Base-by-base conservation (phyloP, 371 early-diverging fungal species). In the Mucor racemosus region DNA sequence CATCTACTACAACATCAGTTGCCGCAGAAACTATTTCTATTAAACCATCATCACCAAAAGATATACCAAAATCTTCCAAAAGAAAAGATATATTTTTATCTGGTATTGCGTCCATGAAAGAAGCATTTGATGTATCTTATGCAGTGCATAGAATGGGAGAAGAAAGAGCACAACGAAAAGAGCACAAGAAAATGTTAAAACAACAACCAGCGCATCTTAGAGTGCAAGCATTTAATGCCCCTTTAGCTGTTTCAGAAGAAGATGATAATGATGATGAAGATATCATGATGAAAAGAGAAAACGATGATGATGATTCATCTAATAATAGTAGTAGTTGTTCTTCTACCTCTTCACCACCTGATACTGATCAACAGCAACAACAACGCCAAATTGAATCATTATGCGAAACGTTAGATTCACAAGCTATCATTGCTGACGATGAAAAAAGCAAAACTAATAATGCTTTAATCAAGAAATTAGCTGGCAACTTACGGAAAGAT, bases 101-200 rank as follows among this genome's bases (percentile, higher is more conserved):
- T 7, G 86, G 86, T 0, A 73, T 84, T 40, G 76, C 84, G 7
- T 71, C 81, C 3, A 79, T 88, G 72, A 88, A 86, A 64, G 88
- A 86, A 64, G 80, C 76, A 7, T 78, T 89, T 69, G 85, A 86
- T 71, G 82, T 89, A 10, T 85, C 86, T 3, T 84, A 81, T 67
- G 85, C 87, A 7, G 84, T 86, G 1, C 88, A 86, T 55, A 81
- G 87, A 26, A 65, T 87, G 84, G 88, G 81, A 33, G 90, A 90
- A 67, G 90, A 90, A 42, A 31, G 67, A 10, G 72, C 66, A 0
- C 44, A 72, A 50, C 50, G 66, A 36, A 67, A 64, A 65, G 65
- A 67, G 39, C 64, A 39, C 7, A 67, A 64, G 46, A 67, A 67
- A 11, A n/a, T 36, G 6, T 14, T 55, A 6, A 34, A 64, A n/a